A percentile compares a stretch with the other conserved stretches of the same genome.
Evolutionary conservation across 2,329 filamentous ascomycete species (phyloP).

Genomic region (Hypoxylon sp.): DNA sequence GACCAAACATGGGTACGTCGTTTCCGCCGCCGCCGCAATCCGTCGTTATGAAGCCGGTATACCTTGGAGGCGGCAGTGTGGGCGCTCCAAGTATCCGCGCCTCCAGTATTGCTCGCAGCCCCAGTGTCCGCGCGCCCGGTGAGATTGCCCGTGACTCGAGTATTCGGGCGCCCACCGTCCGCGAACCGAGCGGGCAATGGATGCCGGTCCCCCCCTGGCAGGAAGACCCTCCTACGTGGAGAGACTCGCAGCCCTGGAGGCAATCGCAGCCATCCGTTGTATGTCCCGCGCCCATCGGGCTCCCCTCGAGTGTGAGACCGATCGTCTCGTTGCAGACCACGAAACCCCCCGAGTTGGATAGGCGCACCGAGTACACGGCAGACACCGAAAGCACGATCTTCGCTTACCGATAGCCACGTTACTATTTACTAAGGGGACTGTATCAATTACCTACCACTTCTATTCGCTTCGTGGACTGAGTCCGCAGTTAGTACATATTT

Average conservation of each 20-base stretch:
- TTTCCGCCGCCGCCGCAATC: constrained; percentile 8
- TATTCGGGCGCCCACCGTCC: constrained; percentile 9
- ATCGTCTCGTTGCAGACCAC: constrained; percentile 6
- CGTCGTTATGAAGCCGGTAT: constrained; percentile 27
- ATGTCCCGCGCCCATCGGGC: constrained; percentile 21
- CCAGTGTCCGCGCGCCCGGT: not conserved
- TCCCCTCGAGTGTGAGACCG: constrained; percentile 24
- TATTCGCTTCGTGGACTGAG: constrained; percentile 33
- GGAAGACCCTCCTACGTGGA: constrained; percentile 41
- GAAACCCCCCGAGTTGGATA: constrained; percentile 17
- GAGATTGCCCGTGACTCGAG: not conserved
- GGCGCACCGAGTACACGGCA: constrained; percentile 28
- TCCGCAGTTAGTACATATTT: constrained; percentile 23
- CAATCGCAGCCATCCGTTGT: constrained; percentile 34
- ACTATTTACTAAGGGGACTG: constrained; percentile 10
- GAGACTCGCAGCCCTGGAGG: constrained; percentile 41
- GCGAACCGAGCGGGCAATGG: constrained; percentile 39
- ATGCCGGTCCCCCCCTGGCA: constrained; percentile 43
- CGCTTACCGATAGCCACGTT: constrained; percentile 36
- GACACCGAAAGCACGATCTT: constrained; percentile 41
- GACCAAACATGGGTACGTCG: constrained; percentile 17
- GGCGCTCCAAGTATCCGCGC: not conserved
- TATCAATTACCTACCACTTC: constrained; percentile 17
- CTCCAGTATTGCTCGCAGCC: not conserved
- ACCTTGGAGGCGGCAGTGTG: constrained; percentile 16